Conservation (phyloP, 2,329 filamentous ascomycete species). For the Ceratocystis harringtonii region DNA sequence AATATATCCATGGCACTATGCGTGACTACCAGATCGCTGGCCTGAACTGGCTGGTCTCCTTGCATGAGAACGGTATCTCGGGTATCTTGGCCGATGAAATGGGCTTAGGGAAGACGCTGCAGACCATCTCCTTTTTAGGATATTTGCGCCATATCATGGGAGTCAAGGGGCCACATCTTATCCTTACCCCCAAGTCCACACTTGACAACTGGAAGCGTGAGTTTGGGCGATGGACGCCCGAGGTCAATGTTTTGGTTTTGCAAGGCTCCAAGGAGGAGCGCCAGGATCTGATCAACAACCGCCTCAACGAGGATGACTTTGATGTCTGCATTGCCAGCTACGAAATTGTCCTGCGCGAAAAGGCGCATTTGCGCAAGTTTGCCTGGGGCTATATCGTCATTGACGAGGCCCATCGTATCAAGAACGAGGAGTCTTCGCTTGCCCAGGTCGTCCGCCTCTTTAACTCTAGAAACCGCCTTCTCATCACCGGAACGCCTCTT, state of each 20-base stretch:
- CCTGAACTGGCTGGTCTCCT: slow-evolving; percentile 91
- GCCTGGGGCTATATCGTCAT: slow-evolving; percentile 99
- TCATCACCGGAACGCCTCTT: slow-evolving; percentile 91
- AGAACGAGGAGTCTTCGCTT: slow-evolving; percentile 95
- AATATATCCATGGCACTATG: slow-evolving; percentile 81
- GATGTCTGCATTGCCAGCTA: slow-evolving; percentile 98
- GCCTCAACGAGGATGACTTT: slow-evolving; percentile 85
- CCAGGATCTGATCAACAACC: slow-evolving; percentile 72
- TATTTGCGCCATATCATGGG: slow-evolving; percentile 84
- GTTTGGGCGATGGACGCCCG: slow-evolving; percentile 85
- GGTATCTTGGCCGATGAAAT: slow-evolving; percentile 97
- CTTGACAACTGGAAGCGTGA: slow-evolving; percentile 98
- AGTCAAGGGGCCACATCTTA: slow-evolving; percentile 78
- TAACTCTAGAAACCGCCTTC: slow-evolving; percentile 81
- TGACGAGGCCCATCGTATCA: slow-evolving; percentile 94
- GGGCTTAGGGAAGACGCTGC: slow-evolving; percentile 93
- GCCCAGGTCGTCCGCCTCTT: slow-evolving; percentile 94
- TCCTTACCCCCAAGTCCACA: slow-evolving; percentile 90
- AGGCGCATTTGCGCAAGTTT: slow-evolving; percentile 88
- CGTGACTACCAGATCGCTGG: slow-evolving; percentile 93
- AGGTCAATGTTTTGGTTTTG: slow-evolving; percentile 83
- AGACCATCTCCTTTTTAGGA: slow-evolving; percentile 92
- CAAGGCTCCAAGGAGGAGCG: slow-evolving; percentile 94
- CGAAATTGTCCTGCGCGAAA: slow-evolving; percentile 95
- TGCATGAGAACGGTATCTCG: slow-evolving; percentile 97